Base-by-base conservation (phyloP, 2,329 filamentous ascomycete species). In the Epichloe coenophiala region DNA sequence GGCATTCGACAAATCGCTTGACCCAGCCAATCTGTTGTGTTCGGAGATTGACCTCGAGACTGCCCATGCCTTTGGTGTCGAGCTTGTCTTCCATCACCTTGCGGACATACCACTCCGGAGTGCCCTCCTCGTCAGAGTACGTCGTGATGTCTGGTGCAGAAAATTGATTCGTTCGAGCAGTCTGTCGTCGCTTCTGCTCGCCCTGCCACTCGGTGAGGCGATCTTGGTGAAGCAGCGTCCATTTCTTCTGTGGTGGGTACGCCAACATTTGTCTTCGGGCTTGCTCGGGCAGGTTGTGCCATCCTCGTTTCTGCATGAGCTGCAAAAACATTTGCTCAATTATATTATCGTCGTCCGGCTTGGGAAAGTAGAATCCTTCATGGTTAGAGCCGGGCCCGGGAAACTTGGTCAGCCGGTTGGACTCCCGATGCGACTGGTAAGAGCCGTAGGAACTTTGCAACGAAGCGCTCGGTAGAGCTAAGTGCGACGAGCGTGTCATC, bases 1-100 rank as follows among this genome's bases (percentile, higher is more conserved):
- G 93, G 47, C 91, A 93, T 69, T 98, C 93, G 57, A 97, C 88
- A 67, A 97, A 98, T 40, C 86, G 81, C 70, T 87, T 90, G 49
- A 98, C 93, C 93, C 93, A 98, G 60, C 85, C 90, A 60, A 98
- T 97, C 52, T 94, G 93, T 66, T 98, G 93, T 39, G 93, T 97
- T 61, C 93, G 77, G 60, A 98, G 69, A 66, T 91, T 96, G 70
- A 98, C 94, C 63, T 93, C 88, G 63, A 98, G 71, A 71, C 88
- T 95, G 56, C 88, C 88, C 55, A 98, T 76, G 54, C 95, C 87
- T 72, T 97, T 96, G 57, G 84, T 80, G 49, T 90, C 88, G 57
- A 97, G 88, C 55, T 81, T 87, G 67, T 96, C 94, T 66, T 97
- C 91, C 86, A 97, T 88, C 53, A 97, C 87, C 65, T 88, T 91